These are phyloP conservation scores for Rubia peregrina DNA, from an alignment of 305 asterid species.

Conservation along the genomic window DNA sequence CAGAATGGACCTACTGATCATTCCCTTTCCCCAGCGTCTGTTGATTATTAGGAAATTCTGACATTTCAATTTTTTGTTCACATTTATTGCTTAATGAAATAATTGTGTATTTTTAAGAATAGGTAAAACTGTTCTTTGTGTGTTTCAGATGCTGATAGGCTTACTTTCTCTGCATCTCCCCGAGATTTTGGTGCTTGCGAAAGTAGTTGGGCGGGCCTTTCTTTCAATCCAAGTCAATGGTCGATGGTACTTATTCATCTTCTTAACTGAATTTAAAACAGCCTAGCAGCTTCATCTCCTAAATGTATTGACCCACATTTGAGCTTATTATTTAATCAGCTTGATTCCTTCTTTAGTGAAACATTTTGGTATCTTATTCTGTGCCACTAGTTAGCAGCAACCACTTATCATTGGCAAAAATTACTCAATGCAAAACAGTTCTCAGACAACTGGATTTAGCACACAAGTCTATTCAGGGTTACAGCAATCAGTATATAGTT, in stretches of 20 bases:
- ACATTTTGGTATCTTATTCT: background rate
- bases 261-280: constrained; percentile 2
- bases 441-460: background rate
- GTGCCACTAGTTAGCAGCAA: background rate
- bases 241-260: constrained; percentile 49
- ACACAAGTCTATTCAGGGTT: background rate
- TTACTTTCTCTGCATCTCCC: constrained; percentile 72
- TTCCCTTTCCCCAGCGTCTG: background rate
- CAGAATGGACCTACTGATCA: background rate
- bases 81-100: background rate
- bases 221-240: constrained; percentile 71
- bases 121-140: constrained; percentile 6
- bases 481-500: background rate
- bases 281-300: background rate
- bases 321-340: background rate
- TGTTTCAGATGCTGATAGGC: constrained; percentile 49
- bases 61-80: background rate
- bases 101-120: background rate
- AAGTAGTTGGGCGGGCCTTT: constrained; percentile 92
- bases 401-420: background rate
- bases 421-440: background rate
- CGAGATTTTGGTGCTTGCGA: constrained; percentile 82
- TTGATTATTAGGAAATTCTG: background rate
- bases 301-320: background rate
- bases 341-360: background rate